Percentiles rank a stretch among this genome's conserved stretches.
phyloP scores from a whole-genome alignment of 1,284 basidiomycete genomes.

The Tilletiaria anomala region DNA sequence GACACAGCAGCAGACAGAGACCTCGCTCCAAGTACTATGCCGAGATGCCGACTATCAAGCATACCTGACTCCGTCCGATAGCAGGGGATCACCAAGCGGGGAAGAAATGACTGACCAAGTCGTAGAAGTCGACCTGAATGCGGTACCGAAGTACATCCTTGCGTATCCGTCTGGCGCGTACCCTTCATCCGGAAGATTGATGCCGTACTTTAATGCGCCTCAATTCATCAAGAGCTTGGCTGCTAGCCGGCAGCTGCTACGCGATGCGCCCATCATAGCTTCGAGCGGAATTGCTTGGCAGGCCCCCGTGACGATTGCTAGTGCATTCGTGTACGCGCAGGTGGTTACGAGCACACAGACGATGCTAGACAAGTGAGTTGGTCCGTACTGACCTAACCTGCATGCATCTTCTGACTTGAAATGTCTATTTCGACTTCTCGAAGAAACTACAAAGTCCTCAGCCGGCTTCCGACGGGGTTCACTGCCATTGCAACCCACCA shows the following conservation, averaged over 20 bases:
- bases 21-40: no score
- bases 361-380: slow-evolving; percentile 69
- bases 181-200: not conserved
- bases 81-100: not conserved
- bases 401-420: not conserved
- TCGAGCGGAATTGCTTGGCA: no score
- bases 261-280: no score
- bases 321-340: slow-evolving; percentile 74
- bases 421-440: not conserved
- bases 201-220: slow-evolving; percentile 17
- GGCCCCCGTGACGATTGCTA: no score
- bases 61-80: slow-evolving; percentile 7
- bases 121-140: slow-evolving; percentile 26
- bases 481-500: slow-evolving; percentile 76
- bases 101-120: no score
- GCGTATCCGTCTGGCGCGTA: slow-evolving; percentile 1
- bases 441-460: slow-evolving; percentile 65
- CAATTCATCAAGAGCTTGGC: no score
- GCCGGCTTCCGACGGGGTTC: slow-evolving; percentile 56
- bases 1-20: not conserved
- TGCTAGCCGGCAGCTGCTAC: no score
- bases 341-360: slow-evolving; percentile 89
- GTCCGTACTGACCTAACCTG: not conserved
- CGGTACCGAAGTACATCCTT: slow-evolving; percentile 27
- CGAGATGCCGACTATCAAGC: slow-evolving; percentile 12